Base-by-base conservation (phyloP, 345 rosid genomes). In the Brassica napus region DNA sequence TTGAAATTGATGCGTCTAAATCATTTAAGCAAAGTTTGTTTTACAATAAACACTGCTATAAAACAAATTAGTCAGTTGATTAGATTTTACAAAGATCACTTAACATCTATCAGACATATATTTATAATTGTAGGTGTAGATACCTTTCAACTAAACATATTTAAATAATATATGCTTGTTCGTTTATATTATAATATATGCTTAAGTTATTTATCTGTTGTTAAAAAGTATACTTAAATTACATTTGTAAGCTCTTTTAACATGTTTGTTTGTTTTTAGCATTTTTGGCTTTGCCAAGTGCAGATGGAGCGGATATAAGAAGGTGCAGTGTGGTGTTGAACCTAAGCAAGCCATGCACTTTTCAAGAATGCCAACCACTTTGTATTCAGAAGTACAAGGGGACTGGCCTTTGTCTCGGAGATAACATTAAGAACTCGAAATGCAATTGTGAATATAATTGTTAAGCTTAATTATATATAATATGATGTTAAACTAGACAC, bases 321-420 rank as follows among this genome's bases (percentile, higher is more conserved):
- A 30, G 6, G 15, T 76, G 80, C 31, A 31, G 7, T 12, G 28
- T 1, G 31, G 15, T 3, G 28, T 15, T 76, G 28, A 21, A 30
- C 1, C 73, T 76, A 11, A 18, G 34, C 68, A 68, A 68, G 74
- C 61, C 79, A 42, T 76, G 79, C 74, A 76, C 1, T 30, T 60
- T 76, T 59, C 8, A 18, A 30, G 47, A 76, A 16, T 76, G 74
- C 26, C 14, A 12, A 12, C 74, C 73, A 44, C n/a, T 12, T 59
- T 76, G 79, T 68, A 0, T 28, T 59, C 32, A 68, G 62, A 59
- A 60, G 30, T 68, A 42, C 62, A 44, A 60, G 3, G 73, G 79
- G 1, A 37, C 44, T 30, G 79, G 67, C 31, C 0, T 37, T 75
- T 75, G 79, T 67, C 1, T 28, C 6, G 73, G 67, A 7, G 0